Percentiles rank a stretch among this genome's conserved stretches.
Conservation (phyloP, 768 basidiomycete genomes). For the Leucocoprinus sp. region DNA sequence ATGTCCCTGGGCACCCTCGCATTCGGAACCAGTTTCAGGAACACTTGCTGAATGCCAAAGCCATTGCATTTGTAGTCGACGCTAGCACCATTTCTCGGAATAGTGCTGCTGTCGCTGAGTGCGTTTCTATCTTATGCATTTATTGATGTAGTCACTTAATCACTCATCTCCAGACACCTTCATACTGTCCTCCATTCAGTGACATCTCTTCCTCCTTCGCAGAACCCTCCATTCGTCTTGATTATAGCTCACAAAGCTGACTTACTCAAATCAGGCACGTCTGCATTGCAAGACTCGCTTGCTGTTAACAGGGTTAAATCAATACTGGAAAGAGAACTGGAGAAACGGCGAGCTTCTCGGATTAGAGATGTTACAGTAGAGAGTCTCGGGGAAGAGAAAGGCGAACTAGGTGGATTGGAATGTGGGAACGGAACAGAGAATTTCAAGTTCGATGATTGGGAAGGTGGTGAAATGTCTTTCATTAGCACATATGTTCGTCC, state of each 20-base stretch:
- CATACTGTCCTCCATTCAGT: constrained; percentile 65
- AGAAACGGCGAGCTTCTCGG: constrained; percentile 63
- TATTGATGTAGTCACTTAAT: neutral
- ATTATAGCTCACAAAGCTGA: constrained; percentile 77
- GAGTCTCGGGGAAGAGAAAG: constrained; percentile 58
- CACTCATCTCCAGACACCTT: constrained; percentile 50
- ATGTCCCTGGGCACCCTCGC: constrained; percentile 82
- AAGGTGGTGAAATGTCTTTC: constrained; percentile 72
- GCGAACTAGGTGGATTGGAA: constrained; percentile 70
- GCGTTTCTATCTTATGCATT: constrained; percentile 22
- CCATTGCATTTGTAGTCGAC: constrained; percentile 73
- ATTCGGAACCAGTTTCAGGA: constrained; percentile 69
- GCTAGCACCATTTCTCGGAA: constrained; percentile 72
- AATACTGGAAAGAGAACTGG: constrained; percentile 78
- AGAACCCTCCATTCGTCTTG: constrained; percentile 46
- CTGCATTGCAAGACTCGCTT: constrained; percentile 25
- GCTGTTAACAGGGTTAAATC: constrained; percentile 66
- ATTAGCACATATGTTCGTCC: constrained; percentile 45
- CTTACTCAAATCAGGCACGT: constrained; percentile 41
- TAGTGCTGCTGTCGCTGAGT: constrained; percentile 74
- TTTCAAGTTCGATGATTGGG: constrained; percentile 78
- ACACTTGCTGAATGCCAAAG: constrained; percentile 52
- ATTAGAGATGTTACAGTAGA: constrained; percentile 63
- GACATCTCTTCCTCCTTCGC: constrained; percentile 66
- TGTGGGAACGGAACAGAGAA: constrained; percentile 42